A percentile compares a stretch with the other conserved stretches of the same genome.
phyloP scores from a whole-genome alignment of 2,329 filamentous ascomycete genomes.

The Stemphylium beticola region DNA sequence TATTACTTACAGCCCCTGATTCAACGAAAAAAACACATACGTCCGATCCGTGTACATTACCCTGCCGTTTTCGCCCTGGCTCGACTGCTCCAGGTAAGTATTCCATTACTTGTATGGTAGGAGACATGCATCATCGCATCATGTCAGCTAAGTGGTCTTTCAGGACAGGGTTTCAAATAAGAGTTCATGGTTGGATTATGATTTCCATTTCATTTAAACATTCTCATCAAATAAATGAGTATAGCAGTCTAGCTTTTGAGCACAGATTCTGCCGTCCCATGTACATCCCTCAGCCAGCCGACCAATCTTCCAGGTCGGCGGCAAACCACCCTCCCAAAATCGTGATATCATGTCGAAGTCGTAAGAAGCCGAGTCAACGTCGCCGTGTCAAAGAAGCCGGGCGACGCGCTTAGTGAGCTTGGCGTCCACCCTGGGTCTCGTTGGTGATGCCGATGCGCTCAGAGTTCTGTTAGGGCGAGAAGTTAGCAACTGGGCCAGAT shows the following conservation, averaged over 20 bases:
- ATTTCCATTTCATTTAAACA: constrained; percentile 1
- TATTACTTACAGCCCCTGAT: too few relatives aligned
- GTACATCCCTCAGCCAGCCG: constrained; percentile 16
- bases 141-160: too few relatives aligned
- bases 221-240: neutral
- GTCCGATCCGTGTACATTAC: too few relatives aligned
- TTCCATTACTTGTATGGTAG: too few relatives aligned
- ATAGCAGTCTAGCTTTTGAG: constrained; percentile 23
- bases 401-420: constrained; percentile 36
- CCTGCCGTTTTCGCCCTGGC: too few relatives aligned
- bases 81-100: too few relatives aligned
- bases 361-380: constrained; percentile 15
- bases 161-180: neutral
- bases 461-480: constrained; percentile 35
- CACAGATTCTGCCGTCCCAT: constrained; percentile 21
- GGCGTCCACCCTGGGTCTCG: constrained; percentile 46
- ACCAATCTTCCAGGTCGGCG: constrained; percentile 9
- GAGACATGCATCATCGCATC: too few relatives aligned
- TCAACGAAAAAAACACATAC: too few relatives aligned
- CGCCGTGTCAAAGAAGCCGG: neutral
- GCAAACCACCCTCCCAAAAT: constrained; percentile 2
- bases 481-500: constrained; percentile 8
- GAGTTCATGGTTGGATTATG: too few relatives aligned
- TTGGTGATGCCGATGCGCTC: constrained; percentile 54
- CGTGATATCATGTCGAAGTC: constrained; percentile 29